Evolutionary conservation across 1,284 basidiomycete genomes (phyloP), one percentile per base, ranked within the genome.

Genomic region (Cutaneotrichosporon cavernicola): DNA sequence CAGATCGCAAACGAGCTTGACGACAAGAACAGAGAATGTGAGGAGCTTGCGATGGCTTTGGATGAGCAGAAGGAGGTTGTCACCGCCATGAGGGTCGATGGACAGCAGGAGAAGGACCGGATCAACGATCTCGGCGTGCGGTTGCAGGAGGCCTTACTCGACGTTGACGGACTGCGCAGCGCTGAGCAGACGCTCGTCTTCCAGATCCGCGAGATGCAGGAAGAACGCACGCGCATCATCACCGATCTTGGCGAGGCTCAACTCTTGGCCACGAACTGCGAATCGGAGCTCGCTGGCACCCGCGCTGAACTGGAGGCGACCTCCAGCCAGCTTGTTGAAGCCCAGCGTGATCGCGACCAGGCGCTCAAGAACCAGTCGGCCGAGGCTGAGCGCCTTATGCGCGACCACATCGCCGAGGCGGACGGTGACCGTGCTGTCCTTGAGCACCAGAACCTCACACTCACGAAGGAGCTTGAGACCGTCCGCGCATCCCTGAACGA

Each of bases 391-490:
- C 85, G 89, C 18, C 84, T 89, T 58, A 86, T 97, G 75, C 85
- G 91, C 1, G 92, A 95, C 77, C 90, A 92, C 72, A 88, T 90
- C 53, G 90, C 90, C 2, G 92, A 96, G 76, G 90, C 92, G 8
- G 91, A 95, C 72, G 92, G 91, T 0, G 92, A 95, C 78, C 86
- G 92, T 18, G 91, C 91, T 0, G 90, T 95, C 5, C 82, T 95
- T 58, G 91, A 94, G 75, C 88, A 92, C 64, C 89, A 92, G 76
- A 90, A 92, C 76, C 86, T 87, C 49, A 90, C 91, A 66, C 82
- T 91, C 32, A 86, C 86, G 62, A 88, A 79, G 56, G 72, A 80
- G 59, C 61, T 80, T 21, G 77, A 80, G 58, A 72, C 75, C 36
- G 62, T 76, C 18, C 73, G 73, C 47, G 56, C 70, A 18, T 73